Evolutionary conservation across 2,329 filamentous ascomycete genomes (phyloP).

Genomic region (Trichoderma hamatum): DNA sequence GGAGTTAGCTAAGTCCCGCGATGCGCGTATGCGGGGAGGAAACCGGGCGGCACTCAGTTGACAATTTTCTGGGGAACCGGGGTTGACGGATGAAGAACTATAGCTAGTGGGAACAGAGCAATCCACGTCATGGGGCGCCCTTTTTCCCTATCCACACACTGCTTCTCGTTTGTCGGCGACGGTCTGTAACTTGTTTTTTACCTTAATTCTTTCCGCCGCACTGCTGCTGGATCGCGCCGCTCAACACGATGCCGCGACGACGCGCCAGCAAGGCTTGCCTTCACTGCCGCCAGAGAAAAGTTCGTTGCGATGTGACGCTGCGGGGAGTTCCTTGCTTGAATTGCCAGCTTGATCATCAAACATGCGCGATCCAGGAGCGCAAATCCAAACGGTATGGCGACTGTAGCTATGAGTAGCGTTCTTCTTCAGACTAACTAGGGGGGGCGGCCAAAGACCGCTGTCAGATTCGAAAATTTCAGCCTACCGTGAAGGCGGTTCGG

Average conservation of each 20-base stretch:
- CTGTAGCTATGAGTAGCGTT: background rate
- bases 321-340: constrained; percentile 29
- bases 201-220: background rate
- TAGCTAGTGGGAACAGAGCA: constrained; percentile 5
- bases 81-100: background rate
- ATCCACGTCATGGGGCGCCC: background rate
- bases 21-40: constrained; percentile 14
- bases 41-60: background rate
- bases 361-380: constrained; percentile 23
- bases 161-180: background rate
- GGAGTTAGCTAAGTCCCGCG: constrained; percentile 1
- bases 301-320: constrained; percentile 29
- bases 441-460: background rate
- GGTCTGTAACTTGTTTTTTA: background rate
- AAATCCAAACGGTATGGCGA: constrained; percentile 23
- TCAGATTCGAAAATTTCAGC: background rate
- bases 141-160: background rate
- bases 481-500: background rate
- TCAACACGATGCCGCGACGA: constrained; percentile 14
- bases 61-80: constrained; percentile 6
- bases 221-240: background rate
- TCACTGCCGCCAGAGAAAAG: constrained; percentile 27
- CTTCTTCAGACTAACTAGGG: background rate
- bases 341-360: constrained; percentile 27
- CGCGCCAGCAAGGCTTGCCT: constrained; percentile 24